Evolutionary conservation across 345 rosid genomes (phyloP), one percentile per base, ranked within the genome.

Genomic region (Eucalyptus camaldulensis): DNA sequence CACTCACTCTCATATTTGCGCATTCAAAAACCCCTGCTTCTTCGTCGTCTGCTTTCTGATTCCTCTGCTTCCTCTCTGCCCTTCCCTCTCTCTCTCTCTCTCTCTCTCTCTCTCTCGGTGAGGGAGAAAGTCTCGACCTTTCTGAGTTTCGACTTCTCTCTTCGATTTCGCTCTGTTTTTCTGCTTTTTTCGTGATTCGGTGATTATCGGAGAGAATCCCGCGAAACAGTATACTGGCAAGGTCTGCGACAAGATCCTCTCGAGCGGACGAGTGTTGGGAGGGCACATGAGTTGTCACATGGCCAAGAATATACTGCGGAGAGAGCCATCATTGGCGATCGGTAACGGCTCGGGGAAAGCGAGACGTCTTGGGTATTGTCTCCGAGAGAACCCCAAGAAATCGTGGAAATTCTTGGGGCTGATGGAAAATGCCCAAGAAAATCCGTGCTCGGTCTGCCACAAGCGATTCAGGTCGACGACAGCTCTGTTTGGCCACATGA

Each of bases 371-470:
- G 72, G 91, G 87, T 94, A 95, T 88, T 91, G 89, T 31, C 92
- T 95, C 29, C 93, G 97, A 91, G 94, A 94, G 76, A 93, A 95
- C 69, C 97, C 97, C 45, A 96, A 94, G 91, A 95, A 95, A 92
- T 94, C 96, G 88, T 93, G 91, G 91, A 94, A 91, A 91, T 93
- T 90, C 87, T 92, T 94, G 81, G 44, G 81, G 45, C 81, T 19
- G 81, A 72, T 72, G 81, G 81, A 72, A 72, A 69, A 69, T 31
- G 44, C 13, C 81, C 81, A 72, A 72, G 45, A 37, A 37, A 72
- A 72, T 72, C 45, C 81, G 25, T 93, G 96, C 88, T 67, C 85
- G 53, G 87, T 85, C 24, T 94, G 95, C 87, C 91, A 90, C 60
- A 93, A 91, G 90, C 87, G 88, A 16, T 94, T 94, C 86, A 90